Base-by-base conservation (phyloP, 495 filamentous ascomycete species). In the Penicillium flavigenum region DNA sequence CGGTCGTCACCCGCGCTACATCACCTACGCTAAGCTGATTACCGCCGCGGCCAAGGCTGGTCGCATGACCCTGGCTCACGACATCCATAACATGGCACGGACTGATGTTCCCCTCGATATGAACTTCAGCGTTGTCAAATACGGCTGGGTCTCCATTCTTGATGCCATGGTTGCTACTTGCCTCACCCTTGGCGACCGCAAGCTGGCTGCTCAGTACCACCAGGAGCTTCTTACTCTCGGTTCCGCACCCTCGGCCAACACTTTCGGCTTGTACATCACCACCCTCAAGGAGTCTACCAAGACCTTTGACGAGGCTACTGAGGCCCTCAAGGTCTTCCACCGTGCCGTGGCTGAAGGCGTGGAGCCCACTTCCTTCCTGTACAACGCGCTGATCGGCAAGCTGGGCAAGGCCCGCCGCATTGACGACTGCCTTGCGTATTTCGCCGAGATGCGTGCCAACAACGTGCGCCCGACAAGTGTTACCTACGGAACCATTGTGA, bases 301-400 rank as follows among this genome's bases (percentile, higher is more conserved):
- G 82, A 97, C 91, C 2, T 96, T 96, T 54, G 94, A 98, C 66
- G 94, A 98, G 70, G 94, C 94, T 39, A 89, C 91, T 12, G 94
- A 98, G 69, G 94, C 94, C 42, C 85, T 98, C 67, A 93, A 93
- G 76, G 96, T 98, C 72, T 98, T 98, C 80, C 88, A 90, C 64
- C 89, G 89, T 56, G 93, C 94, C 55, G 89, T 92, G 72, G 76
- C 86, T n/a, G 94, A 98, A 73, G 91, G 91, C 57, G 94, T 98
- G 24, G 88, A 95, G 73, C 94, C 94, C 19, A 92, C 88, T 14
- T 96, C 93, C 2, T 98, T 98, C 83, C 74, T 98, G 55, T 98
- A 98, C 82, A 98, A 98, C 65, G 95, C 95, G 39, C 83, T 98
- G 10, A 98, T 98, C 56, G 94, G 94, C 64, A 98, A 98, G 76